phyloP scores from a whole-genome alignment of 2,329 filamentous ascomycete genomes.

The Domatiomyces catenatus region DNA sequence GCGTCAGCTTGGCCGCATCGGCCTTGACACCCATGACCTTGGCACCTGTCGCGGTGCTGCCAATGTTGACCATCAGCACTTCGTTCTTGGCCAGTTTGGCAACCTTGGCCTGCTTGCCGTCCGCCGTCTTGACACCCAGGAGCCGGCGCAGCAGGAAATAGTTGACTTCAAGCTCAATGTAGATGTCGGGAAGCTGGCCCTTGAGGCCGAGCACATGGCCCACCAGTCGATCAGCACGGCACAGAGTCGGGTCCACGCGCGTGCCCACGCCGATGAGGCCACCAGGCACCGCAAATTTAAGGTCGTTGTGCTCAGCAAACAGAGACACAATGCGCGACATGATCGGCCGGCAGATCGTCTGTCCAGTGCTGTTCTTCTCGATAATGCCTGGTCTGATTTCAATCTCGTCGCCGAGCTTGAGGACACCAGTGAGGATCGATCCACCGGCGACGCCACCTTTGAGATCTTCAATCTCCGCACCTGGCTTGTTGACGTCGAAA shows the following conservation, averaged over 20 bases:
- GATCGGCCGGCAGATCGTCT: conserved; percentile 92
- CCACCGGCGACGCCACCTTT: conserved; percentile 98
- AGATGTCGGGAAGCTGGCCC: conserved; percentile 87
- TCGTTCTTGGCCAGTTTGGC: conserved; percentile 97
- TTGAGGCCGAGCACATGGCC: conserved; percentile 94
- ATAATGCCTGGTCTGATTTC: conserved; percentile 98
- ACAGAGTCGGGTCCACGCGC: conserved; percentile 90
- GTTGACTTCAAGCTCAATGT: conserved; percentile 97
- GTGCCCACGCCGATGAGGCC: conserved; percentile 97
- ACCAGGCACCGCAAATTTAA: conserved; percentile 95
- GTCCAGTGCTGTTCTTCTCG: conserved; percentile 80
- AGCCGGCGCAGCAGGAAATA: conserved; percentile 93
- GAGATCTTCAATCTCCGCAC: conserved; percentile 93
- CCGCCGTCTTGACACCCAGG: conserved; percentile 90
- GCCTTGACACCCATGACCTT: conserved; percentile 96
- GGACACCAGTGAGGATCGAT: conserved; percentile 84
- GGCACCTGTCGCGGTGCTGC: conserved; percentile 88
- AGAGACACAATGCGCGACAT: conserved; percentile 89
- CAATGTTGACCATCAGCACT: conserved; percentile 99
- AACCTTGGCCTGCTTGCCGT: conserved; percentile 98
- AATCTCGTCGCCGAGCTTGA: conserved; percentile 95
- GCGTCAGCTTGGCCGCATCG: conserved; percentile 84
- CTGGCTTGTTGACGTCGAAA: conserved; percentile 99
- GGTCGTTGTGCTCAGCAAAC: conserved; percentile 94
- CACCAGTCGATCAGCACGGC: conserved; percentile 95